Percentiles rank a stretch among this genome's conserved stretches.
Conservation (phyloP, 2,329 filamentous ascomycete species). For the Lachnellula arida region DNA sequence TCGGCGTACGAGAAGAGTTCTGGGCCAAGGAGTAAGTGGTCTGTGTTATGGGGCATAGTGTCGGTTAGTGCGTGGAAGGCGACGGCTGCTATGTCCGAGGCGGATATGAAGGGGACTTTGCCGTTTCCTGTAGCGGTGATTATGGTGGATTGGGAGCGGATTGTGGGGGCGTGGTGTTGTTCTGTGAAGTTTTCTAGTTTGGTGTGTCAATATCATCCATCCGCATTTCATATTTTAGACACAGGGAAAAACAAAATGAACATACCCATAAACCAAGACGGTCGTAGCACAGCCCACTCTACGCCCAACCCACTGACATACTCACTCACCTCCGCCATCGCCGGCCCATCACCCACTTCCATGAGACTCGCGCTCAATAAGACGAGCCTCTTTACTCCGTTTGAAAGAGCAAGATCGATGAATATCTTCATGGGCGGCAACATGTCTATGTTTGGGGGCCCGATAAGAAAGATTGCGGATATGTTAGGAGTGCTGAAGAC, state of each 20-base stretch:
- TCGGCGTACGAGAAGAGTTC: slow-evolving; percentile 33
- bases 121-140: slow-evolving; percentile 41
- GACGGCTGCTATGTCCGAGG: slow-evolving; percentile 43
- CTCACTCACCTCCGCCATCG: slow-evolving; percentile 35
- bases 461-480: slow-evolving; percentile 39
- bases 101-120: slow-evolving; percentile 43
- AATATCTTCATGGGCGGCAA: slow-evolving; percentile 36
- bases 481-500: slow-evolving; percentile 32
- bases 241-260: slow-evolving; percentile 1
- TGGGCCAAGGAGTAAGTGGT: slow-evolving; percentile 34
- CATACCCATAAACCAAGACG: slow-evolving; percentile 46
- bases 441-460: slow-evolving; percentile 33
- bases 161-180: slow-evolving; percentile 27
- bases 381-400: slow-evolving; percentile 41
- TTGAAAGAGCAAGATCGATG: slow-evolving; percentile 36
- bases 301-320: slow-evolving; percentile 37
- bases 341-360: slow-evolving; percentile 33
- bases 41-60: slow-evolving; percentile 37
- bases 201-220: not conserved
- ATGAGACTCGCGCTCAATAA: slow-evolving; percentile 38
- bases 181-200: slow-evolving; percentile 42
- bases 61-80: slow-evolving; percentile 39
- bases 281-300: slow-evolving; percentile 41
- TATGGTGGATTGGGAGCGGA: slow-evolving; percentile 38
- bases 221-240: not conserved